These are phyloP conservation scores for Fusarium setosum DNA, from an alignment of 2,329 filamentous ascomycete species.

Conservation along the genomic window DNA sequence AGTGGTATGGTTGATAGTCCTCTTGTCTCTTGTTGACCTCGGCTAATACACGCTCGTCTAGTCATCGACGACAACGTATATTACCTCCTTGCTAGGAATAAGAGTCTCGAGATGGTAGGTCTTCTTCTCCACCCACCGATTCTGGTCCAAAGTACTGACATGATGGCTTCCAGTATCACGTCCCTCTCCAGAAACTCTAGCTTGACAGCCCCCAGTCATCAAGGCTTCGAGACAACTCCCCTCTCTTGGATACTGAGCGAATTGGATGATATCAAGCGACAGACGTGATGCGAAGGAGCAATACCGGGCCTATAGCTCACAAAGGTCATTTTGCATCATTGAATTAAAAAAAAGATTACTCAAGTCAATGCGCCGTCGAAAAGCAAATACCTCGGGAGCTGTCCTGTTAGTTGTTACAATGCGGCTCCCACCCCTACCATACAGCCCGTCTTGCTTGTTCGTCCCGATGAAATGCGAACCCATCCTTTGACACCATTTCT, in stretches of 20 bases:
- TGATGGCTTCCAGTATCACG: conserved; percentile 43
- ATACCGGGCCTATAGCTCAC: too few species aligned
- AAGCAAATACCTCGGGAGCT: conserved; percentile 36
- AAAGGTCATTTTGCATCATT: conserved; percentile 6
- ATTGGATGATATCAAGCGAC: not conserved
- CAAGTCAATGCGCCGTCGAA: conserved; percentile 41
- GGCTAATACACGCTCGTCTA: conserved; percentile 21
- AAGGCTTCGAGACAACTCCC: not conserved
- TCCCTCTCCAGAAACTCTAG: conserved; percentile 36
- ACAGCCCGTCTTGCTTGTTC: conserved; percentile 39
- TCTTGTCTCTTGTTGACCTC: too few species aligned
- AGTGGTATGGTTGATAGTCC: conserved; percentile 40
- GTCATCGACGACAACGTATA: conserved; percentile 51
- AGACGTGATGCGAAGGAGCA: too few species aligned
- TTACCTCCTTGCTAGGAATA: conserved; percentile 44
- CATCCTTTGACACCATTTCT: conserved; percentile 46
- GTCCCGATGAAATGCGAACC: conserved; percentile 45
- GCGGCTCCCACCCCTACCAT: conserved; percentile 32
- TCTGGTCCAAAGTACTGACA: conserved; percentile 11
- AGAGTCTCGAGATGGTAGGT: conserved; percentile 49
- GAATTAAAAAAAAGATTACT: conserved; percentile 38
- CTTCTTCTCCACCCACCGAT: not conserved
- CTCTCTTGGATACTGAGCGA: not conserved
- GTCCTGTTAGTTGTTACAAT: conserved; percentile 30
- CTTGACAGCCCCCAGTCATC: not conserved